Base-by-base conservation (phyloP, 2,329 filamentous ascomycete species). In the Botrytis sinoallii region DNA sequence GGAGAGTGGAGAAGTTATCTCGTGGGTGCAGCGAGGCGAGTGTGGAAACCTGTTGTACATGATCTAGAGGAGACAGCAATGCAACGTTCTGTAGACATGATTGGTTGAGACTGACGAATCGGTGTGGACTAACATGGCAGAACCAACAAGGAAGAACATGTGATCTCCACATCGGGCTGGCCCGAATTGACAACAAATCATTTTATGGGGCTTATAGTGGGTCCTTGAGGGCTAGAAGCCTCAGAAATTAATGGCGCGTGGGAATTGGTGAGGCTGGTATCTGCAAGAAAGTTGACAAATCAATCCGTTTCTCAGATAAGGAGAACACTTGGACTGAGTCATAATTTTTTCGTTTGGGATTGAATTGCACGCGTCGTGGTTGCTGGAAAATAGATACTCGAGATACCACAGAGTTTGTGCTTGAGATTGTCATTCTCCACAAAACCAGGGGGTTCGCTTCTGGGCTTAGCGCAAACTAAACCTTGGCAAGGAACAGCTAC, bases 1-100 rank as follows among this genome's bases (percentile, higher is more conserved):
- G 22, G 38, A 18, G 63, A 42, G 70, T 72, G 70, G 70, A 55
- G 60, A 72, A 46, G 46, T 38, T 59, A 42, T 35, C 32, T 71
- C 35, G 32, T 42, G 32, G 70, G 48, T 64, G 42, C n/a, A 71
- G 59, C 44, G 35, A 57, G 35, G 60, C 60, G 9, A 66, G 60
- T 32, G 61, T 66, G 46, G n/a, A 35, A 44, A 66, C 38, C 46
- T 67, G 70, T 35, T 72, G 70, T 72, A 66, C 59, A 72, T 72
- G 35, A 66, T 59, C 29, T 55, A 66, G 44, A 72, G 59, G 68
- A 66, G 46, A 72, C 70, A 57, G 48, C 70, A 35, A 40, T 40
- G 70, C 60, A 67, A n/a, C 14, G 22, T 22, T 48, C 29, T 42
- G 25, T 29, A 67, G n/a, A 12, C 42, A 44, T 67, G 60, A 66